A percentile compares a stretch with the other conserved stretches of the same genome.
Conservation (phyloP, 257 asterid species). For the Catharanthus roseus region DNA sequence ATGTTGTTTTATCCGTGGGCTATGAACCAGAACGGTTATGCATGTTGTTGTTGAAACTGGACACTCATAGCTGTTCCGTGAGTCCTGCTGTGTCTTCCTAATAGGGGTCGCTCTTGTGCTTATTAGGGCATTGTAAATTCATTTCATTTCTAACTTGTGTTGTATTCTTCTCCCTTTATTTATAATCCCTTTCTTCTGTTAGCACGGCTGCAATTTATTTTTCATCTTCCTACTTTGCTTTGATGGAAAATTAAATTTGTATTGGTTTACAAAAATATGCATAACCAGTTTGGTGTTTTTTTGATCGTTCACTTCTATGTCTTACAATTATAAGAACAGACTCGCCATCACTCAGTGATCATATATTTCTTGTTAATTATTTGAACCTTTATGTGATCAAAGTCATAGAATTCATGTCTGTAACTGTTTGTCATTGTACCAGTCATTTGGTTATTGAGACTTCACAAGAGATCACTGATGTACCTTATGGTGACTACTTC, state of each 20-base stretch:
- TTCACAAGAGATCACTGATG: constrained; percentile 76
- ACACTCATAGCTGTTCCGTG: too few species aligned
- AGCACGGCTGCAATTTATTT: neutral
- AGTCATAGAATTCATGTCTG: constrained; percentile 1
- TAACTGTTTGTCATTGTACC: constrained; percentile 23
- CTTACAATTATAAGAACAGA: neutral
- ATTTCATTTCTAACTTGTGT: too few species aligned
- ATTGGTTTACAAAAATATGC: neutral
- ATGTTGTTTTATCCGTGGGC: too few species aligned
- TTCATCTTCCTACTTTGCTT: neutral
- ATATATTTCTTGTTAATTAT: neutral
- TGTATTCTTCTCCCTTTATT: neutral
- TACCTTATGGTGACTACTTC: constrained; percentile 93
- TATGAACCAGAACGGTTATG: too few species aligned
- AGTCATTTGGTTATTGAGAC: constrained; percentile 80
- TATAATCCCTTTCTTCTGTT: neutral
- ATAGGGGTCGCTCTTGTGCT: too few species aligned
- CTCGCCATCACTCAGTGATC: neutral
- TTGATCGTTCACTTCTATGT: neutral
- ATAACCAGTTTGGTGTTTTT: neutral
- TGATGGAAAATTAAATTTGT: neutral
- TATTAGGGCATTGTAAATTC: too few species aligned
- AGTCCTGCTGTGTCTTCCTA: too few species aligned
- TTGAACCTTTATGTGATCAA: neutral
- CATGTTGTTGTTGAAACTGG: too few species aligned